These are phyloP conservation scores for Exophiala viscosa DNA, from an alignment of 2,329 filamentous ascomycete genomes.

Conservation along the genomic window DNA sequence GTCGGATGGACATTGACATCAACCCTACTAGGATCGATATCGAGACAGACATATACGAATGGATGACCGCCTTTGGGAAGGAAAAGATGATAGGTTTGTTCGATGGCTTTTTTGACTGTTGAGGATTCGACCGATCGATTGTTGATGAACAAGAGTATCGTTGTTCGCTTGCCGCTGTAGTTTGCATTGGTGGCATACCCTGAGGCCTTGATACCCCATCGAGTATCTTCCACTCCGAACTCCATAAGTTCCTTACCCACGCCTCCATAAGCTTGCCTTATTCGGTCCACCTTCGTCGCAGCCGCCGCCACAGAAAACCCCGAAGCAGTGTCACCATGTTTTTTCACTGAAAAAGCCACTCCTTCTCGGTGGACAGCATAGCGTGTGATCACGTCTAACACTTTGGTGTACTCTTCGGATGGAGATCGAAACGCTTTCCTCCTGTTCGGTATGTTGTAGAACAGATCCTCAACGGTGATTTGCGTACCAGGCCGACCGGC, in stretches of 20 bases:
- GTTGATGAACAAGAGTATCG: slow-evolving; percentile 89
- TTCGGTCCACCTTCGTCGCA: slow-evolving; percentile 72
- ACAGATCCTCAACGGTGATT: slow-evolving; percentile 93
- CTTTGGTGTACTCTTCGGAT: slow-evolving; percentile 96
- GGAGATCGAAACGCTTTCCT: slow-evolving; percentile 84
- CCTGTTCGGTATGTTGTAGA: slow-evolving; percentile 91
- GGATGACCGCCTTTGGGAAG: slow-evolving; percentile 92
- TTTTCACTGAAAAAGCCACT: slow-evolving; percentile 96
- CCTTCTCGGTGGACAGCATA: slow-evolving; percentile 88
- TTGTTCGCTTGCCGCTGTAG: slow-evolving; percentile 86
- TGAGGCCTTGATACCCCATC: slow-evolving; percentile 78
- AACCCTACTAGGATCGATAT: slow-evolving; percentile 86
- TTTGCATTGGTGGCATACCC: slow-evolving; percentile 90
- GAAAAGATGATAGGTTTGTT: slow-evolving; percentile 83
- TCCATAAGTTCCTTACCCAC: slow-evolving; percentile 81
- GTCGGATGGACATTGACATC: slow-evolving; percentile 98
- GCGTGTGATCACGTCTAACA: slow-evolving; percentile 87
- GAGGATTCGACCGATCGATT: slow-evolving; percentile 89
- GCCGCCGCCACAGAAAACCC: slow-evolving; percentile 74
- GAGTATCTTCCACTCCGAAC: slow-evolving; percentile 66
- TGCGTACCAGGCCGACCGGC: slow-evolving; percentile 88
- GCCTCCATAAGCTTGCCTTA: slow-evolving; percentile 84
- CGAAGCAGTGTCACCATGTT: slow-evolving; percentile 80
- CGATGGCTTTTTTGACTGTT: slow-evolving; percentile 80
- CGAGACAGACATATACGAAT: slow-evolving; percentile 85